These are phyloP conservation scores for Baorangia bicolor DNA, from an alignment of 768 basidiomycete species.

Conservation along the genomic window DNA sequence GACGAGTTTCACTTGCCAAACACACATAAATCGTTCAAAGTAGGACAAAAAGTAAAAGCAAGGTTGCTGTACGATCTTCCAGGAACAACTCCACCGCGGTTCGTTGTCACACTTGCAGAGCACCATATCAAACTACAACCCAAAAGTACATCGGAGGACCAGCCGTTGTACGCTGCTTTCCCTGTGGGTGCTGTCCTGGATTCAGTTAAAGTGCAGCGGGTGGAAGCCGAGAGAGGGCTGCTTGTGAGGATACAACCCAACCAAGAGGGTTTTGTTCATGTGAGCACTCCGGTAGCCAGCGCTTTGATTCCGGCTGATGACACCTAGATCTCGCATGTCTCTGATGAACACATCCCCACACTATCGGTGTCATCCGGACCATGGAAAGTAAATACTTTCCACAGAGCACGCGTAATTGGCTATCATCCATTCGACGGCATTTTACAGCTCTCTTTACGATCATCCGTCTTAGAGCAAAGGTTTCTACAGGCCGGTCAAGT, in stretches of 20 bases:
- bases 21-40: slow-evolving; percentile 46
- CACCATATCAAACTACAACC: slow-evolving; percentile 63
- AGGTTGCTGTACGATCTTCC: slow-evolving; percentile 81
- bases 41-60: slow-evolving; percentile 78
- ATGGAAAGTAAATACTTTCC: slow-evolving; percentile 78
- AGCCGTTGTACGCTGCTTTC: slow-evolving; percentile 52
- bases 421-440: slow-evolving; percentile 84
- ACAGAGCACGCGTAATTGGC: slow-evolving; percentile 85
- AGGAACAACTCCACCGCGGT: slow-evolving; percentile 68
- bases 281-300: slow-evolving; percentile 40
- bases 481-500: slow-evolving; percentile 84
- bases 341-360: slow-evolving; percentile 87
- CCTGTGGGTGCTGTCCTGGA: slow-evolving; percentile 76
- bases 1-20: slow-evolving; percentile 73
- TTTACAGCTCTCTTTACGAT: slow-evolving; percentile 82
- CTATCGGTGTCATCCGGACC: slow-evolving; percentile 67
- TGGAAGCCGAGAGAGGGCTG: slow-evolving; percentile 83
- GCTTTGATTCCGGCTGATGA: slow-evolving; percentile 1
- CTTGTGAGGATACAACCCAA: slow-evolving; percentile 63
- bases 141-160: slow-evolving; percentile 34
- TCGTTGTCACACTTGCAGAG: slow-evolving; percentile 73
- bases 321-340: slow-evolving; percentile 85
- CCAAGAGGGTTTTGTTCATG: slow-evolving; percentile 83
- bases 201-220: slow-evolving; percentile 64
- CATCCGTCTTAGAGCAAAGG: slow-evolving; percentile 78